phyloP scores from a whole-genome alignment of 768 basidiomycete species.

The Collybia nuda region DNA sequence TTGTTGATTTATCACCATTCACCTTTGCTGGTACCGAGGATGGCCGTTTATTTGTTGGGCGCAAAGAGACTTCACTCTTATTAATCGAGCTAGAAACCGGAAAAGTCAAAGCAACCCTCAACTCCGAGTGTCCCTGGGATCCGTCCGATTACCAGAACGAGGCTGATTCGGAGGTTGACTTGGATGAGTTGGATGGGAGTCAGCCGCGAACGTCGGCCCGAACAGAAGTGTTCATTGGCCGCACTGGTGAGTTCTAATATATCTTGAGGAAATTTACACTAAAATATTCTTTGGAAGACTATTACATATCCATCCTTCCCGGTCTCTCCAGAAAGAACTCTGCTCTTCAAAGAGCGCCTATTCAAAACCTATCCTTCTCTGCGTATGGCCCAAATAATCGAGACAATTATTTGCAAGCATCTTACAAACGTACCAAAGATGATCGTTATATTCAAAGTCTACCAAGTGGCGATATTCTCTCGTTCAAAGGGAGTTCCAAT shows the following conservation, averaged over 20 bases:
- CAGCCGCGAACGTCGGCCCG: constrained; percentile 34
- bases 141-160: constrained; percentile 46
- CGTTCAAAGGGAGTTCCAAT: constrained; percentile 51
- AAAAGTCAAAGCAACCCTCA: constrained; percentile 70
- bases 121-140: constrained; percentile 79
- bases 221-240: constrained; percentile 50
- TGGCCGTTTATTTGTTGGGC: constrained; percentile 80
- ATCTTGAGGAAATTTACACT: background rate
- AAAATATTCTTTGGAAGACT: constrained; percentile 52
- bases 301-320: constrained; percentile 82
- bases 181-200: constrained; percentile 44
- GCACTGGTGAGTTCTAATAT: constrained; percentile 39
- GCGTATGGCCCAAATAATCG: constrained; percentile 92
- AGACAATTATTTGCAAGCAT: constrained; percentile 68
- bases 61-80: constrained; percentile 84
- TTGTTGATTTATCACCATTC: constrained; percentile 91
- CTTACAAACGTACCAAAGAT: constrained; percentile 78
- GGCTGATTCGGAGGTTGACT: constrained; percentile 37
- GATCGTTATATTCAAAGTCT: constrained; percentile 79
- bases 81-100: constrained; percentile 80
- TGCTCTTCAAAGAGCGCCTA: constrained; percentile 32
- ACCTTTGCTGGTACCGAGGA: constrained; percentile 61
- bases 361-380: constrained; percentile 88
- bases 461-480: constrained; percentile 75
- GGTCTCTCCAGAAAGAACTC: constrained; percentile 35